Evolutionary conservation across 805 yeast species (phyloP), one percentile per base, ranked within the genome.

Genomic region (Isabelozyma gotoi): DNA sequence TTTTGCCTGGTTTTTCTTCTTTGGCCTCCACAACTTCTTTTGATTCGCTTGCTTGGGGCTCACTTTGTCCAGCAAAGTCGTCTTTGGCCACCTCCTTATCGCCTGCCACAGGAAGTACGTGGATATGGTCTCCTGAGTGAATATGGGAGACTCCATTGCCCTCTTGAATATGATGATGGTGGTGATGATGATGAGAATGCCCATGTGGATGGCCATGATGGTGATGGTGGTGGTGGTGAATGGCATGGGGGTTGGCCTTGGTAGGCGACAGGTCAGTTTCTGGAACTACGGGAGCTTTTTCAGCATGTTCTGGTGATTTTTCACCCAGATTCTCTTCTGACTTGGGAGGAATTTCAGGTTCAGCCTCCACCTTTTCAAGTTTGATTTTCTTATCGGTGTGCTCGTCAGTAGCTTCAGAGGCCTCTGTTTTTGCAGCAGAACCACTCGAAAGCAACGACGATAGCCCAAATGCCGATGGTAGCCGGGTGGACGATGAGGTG

Each of bases 161-260:
- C 8, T 15, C 14, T n/a, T 54, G 56, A 29, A 46, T 54, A 32
- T 52, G 52, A 33, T 48, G 54, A 27, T 50, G 56, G 12, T 50
- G 52, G 34, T 48, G 53, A 33, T 44, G 48, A 4, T 42, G 48
- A 7, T 42, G 39, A 14, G 31, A 18, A 15, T 34, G 46, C 12
- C 29, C 40, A 32, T 47, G 44, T 8, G 36, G 38, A 19, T 47
- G 51, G 20, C 41, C 46, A 32, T 39, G 46, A 14, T 47, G 52
- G 31, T 39, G 42, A 17, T 46, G 56, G 33, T 43, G 50, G 21
- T 39, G 49, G 15, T 43, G 50, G 35, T 39, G 47, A 4, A 24
- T n/a, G 29, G 12, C 31, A 38, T 45, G 34, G 36, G 41, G 42
- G 15, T 18, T n/a, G 19, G 36, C 15, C 7, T 24, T 11, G 18